These are phyloP conservation scores for Colletotrichum filicis DNA, from an alignment of 2,329 filamentous ascomycete species.

Conservation along the genomic window DNA sequence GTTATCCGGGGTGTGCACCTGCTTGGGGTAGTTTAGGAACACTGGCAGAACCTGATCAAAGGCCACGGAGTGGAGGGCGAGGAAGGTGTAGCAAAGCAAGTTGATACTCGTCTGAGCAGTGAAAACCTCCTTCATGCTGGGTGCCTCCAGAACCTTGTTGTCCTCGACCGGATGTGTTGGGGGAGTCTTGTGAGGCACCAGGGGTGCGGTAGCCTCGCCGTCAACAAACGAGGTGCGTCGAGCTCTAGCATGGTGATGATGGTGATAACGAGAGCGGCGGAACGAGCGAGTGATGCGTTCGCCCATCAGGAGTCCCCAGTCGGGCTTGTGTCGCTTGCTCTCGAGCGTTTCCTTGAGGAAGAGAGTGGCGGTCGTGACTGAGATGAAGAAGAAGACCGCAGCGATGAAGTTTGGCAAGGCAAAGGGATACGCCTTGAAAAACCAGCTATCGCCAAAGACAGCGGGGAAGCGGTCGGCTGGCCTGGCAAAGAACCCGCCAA, in stretches of 20 bases:
- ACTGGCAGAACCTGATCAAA: constrained; percentile 91
- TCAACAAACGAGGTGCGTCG: constrained; percentile 62
- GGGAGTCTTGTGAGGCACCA: constrained; percentile 54
- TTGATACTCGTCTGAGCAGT: constrained; percentile 80
- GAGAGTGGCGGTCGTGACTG: constrained; percentile 77
- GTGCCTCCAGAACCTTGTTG: constrained; percentile 26
- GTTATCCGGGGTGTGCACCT: constrained; percentile 67
- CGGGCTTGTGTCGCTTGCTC: constrained; percentile 72
- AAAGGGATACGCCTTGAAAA: constrained; percentile 84
- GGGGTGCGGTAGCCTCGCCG: constrained; percentile 66
- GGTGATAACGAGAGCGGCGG: constrained; percentile 39
- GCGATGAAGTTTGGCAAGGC: constrained; percentile 85
- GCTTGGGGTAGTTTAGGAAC: constrained; percentile 81
- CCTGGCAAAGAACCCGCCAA: constrained; percentile 88
- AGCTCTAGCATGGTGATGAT: constrained; percentile 39
- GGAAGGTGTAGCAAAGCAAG: constrained; percentile 80
- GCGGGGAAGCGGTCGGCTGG: constrained; percentile 80
- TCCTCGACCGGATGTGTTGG: constrained; percentile 37
- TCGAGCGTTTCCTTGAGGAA: constrained; percentile 91
- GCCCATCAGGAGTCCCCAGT: constrained; percentile 82
- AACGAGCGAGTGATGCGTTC: constrained; percentile 65
- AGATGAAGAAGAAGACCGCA: constrained; percentile 80
- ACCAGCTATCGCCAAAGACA: constrained; percentile 73
- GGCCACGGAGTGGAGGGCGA: constrained; percentile 84
- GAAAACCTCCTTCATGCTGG: constrained; percentile 72